A percentile compares a stretch with the other conserved stretches of the same genome.
phyloP scores from a whole-genome alignment of 805 yeast genomes.

The Saccharomycopsis fibuligera region DNA sequence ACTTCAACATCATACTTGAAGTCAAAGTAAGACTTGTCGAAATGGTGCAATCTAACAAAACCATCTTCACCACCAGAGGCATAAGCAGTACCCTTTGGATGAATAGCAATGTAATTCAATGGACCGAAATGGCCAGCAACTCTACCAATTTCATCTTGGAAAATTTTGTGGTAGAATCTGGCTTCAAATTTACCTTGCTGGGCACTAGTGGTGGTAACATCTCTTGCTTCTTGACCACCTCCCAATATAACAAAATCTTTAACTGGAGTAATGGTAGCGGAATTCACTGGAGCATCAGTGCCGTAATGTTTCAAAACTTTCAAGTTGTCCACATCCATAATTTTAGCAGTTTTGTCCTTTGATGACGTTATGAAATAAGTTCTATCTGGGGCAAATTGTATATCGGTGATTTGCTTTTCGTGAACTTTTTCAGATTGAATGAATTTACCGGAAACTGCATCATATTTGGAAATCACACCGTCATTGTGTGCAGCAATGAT shows the following conservation, averaged over 20 bases:
- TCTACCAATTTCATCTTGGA: conserved; percentile 93
- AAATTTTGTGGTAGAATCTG: conserved; percentile 89
- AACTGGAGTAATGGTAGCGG: conserved; percentile 89
- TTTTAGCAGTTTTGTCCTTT: conserved; percentile 78
- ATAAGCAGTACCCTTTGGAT: conserved; percentile 88
- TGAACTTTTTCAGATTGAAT: conserved; percentile 57
- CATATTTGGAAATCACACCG: conserved; percentile 77
- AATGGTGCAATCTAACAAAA: conserved; percentile 86
- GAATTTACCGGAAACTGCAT: conserved; percentile 68
- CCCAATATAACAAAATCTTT: conserved; percentile 91
- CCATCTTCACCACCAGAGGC: conserved; percentile 99
- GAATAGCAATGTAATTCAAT: conserved; percentile 84
- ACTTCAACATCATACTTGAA: conserved; percentile 89
- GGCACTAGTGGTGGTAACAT: conserved; percentile 94
- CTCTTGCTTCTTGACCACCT: conserved; percentile 99
- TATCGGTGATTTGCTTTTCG: conserved; percentile 74
- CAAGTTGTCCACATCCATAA: conserved; percentile 73
- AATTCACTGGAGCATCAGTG: conserved; percentile 91
- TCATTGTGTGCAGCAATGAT: conserved; percentile 85
- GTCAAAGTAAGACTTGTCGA: conserved; percentile 88
- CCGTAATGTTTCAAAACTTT: conserved; percentile 65
- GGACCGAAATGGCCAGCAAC: conserved; percentile 99
- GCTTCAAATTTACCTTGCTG: conserved; percentile 96
- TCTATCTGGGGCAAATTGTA: conserved; percentile 82
- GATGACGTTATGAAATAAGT: conserved; percentile 90